Conservation (phyloP, 2,329 filamentous ascomycete species). For the Aspergillus fischeri region DNA sequence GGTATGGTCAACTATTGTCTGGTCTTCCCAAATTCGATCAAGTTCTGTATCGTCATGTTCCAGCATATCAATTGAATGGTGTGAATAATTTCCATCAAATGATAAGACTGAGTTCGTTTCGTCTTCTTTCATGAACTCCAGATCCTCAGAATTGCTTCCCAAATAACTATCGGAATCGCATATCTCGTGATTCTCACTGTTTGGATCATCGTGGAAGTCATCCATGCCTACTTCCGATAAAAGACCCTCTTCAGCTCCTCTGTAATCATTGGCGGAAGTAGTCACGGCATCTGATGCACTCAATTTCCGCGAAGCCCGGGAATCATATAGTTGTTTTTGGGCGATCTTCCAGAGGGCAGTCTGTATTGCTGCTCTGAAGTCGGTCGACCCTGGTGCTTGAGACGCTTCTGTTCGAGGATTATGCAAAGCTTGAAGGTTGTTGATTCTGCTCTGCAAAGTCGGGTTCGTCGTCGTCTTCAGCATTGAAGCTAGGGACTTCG, state of each 20-base stretch:
- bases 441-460: constrained; percentile 12
- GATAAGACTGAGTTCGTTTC: constrained; percentile 3
- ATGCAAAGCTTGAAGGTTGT: constrained; percentile 3
- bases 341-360: constrained; percentile 31
- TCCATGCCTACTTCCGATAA: constrained; percentile 1
- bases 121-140: not conserved
- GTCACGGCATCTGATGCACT: not conserved
- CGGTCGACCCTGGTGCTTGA: not conserved
- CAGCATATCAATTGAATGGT: not conserved
- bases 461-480: constrained; percentile 19
- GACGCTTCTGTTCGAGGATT: not conserved
- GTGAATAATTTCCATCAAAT: not conserved
- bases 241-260: not conserved
- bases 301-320: constrained; percentile 10
- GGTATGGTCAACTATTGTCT: not conserved
- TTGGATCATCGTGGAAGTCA: not conserved
- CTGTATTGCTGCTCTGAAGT: constrained; percentile 20
- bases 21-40: not conserved
- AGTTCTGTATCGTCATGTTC: not conserved
- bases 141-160: constrained; percentile 1
- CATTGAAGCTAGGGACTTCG: constrained; percentile 32
- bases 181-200: not conserved
- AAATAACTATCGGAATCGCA: constrained; percentile 2
- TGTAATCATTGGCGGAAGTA: not conserved
- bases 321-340: constrained; percentile 22